Base-by-base conservation (phyloP, 2,329 filamentous ascomycete genomes). In the Claviceps sp. region DNA sequence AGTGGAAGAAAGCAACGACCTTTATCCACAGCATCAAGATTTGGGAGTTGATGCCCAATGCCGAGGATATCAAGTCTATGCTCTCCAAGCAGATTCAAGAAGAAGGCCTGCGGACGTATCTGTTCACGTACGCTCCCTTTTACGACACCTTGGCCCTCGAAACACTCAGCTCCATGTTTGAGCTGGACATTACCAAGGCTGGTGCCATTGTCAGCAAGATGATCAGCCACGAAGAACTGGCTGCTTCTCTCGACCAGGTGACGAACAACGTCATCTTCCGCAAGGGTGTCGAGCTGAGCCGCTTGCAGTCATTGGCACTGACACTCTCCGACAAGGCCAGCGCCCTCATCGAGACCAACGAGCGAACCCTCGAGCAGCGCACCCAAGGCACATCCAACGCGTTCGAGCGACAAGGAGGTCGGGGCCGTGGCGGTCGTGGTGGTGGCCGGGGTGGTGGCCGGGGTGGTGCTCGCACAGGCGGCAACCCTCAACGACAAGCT, bases 21-120 rank as follows among this genome's bases (percentile, higher is more conserved):
- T 93, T 95, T 70, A 90, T 98, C 70, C 89, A 93, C 75, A 88
- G 84, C 65, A 98, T 98, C 75, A 98, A 96, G 82, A 98, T 98
- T 68, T 98, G 93, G 93, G 93, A 98, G 52, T 80, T 98, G 59
- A 94, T 98, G 81, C 87, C 90, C 54, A 85, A 93, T 69, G 80
- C 87, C 24, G 88, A 91, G 52, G 87, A 89, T 68, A 95, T 97
- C 77, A 97, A 97, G 82, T 71, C 79, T 51, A 96, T 98, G 93
- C 87, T 98, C 56, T 88, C 90, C 52, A 89, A 89, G 68, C 93
- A 98, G 76, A 95, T 97, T 65, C 94, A 98, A 70, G 93, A 98
- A 70, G 93, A 98, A 75, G 93, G 94, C 61, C 83, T 98, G 51
- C 84, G 93, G 62, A 98, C 93, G 51, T 98, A 97, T 69, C 88